These are phyloP conservation scores for Shiraia sp. DNA, from an alignment of 2,329 filamentous ascomycete genomes.

Conservation along the genomic window DNA sequence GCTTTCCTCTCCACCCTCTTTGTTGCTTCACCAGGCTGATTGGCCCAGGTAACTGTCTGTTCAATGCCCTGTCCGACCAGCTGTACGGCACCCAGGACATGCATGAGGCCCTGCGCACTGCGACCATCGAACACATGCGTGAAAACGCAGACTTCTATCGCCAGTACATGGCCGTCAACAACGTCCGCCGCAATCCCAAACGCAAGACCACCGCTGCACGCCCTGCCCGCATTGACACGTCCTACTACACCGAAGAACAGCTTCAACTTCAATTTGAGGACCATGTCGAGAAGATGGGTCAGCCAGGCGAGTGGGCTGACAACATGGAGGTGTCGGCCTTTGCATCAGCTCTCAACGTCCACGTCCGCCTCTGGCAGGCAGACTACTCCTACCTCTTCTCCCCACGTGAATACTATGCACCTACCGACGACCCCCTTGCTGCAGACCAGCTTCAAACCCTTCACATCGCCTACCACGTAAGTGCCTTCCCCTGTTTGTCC, in stretches of 20 bases:
- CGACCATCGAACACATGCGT: slow-evolving; percentile 65
- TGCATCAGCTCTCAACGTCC: slow-evolving; percentile 61
- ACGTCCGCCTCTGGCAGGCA: slow-evolving; percentile 65
- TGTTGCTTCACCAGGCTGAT: slow-evolving; percentile 19
- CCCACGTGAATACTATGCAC: slow-evolving; percentile 43
- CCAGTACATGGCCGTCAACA: slow-evolving; percentile 62
- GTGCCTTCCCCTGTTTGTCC: slow-evolving; percentile 28
- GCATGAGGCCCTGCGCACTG: slow-evolving; percentile 61
- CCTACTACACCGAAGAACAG: slow-evolving; percentile 57
- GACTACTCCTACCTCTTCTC: slow-evolving; percentile 56
- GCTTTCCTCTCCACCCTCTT: slow-evolving; percentile 30
- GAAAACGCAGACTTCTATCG: slow-evolving; percentile 65
- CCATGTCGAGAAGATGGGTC: slow-evolving; percentile 63
- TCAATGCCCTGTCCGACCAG: slow-evolving; percentile 70
- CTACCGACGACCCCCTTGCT: slow-evolving; percentile 33
- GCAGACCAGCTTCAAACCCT: slow-evolving; percentile 45
- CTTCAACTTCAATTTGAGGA: slow-evolving; percentile 57
- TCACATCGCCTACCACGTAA: slow-evolving; percentile 67
- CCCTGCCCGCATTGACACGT: slow-evolving; percentile 50
- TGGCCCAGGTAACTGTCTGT: slow-evolving; percentile 67
- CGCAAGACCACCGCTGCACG: slow-evolving; percentile 56
- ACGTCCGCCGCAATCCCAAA: slow-evolving; percentile 59
- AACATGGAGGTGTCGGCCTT: slow-evolving; percentile 71
- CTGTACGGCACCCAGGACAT: slow-evolving; percentile 63
- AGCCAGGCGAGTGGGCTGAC: slow-evolving; percentile 65